These are phyloP conservation scores for Eragrostis nindensis DNA, from an alignment of 176 grass and related monocot species.

Conservation along the genomic window DNA sequence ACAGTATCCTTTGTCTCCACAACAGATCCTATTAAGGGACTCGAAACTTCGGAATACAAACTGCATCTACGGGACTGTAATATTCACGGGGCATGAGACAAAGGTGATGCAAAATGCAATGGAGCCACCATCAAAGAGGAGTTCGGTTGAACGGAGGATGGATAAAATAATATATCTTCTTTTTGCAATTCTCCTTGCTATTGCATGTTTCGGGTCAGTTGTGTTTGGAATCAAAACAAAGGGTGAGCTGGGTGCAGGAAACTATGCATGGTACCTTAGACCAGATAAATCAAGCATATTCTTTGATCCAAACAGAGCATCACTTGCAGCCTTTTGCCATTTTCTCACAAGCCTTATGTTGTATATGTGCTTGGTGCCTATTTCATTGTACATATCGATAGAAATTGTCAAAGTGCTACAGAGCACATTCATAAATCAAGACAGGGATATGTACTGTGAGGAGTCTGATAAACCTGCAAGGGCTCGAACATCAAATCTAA, in stretches of 20 bases:
- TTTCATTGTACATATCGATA: slow-evolving; percentile 96
- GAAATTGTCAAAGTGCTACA: slow-evolving; percentile 95
- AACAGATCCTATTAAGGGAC: slow-evolving; percentile 81
- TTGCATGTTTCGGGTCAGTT: slow-evolving; percentile 72
- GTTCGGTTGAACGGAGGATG: slow-evolving; percentile 88
- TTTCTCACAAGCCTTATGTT: slow-evolving; percentile 92
- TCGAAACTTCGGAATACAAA: slow-evolving; percentile 89
- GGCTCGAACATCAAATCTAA: slow-evolving; percentile 92
- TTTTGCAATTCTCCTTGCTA: slow-evolving; percentile 59
- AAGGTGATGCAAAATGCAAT: slow-evolving; percentile 98
- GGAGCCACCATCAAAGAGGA: slow-evolving; percentile 89
- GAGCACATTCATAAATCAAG: slow-evolving; percentile 87
- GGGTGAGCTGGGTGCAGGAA: slow-evolving; percentile 60
- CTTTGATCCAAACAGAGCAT: slow-evolving; percentile 73
- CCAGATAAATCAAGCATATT: slow-evolving; percentile 69
- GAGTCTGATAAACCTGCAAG: slow-evolving; percentile 85
- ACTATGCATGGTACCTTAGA: slow-evolving; percentile 80
- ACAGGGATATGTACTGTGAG: slow-evolving; percentile 81
- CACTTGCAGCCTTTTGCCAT: slow-evolving; percentile 74
- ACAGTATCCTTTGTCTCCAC: slow-evolving; percentile 74
- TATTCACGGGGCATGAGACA: slow-evolving; percentile 93
- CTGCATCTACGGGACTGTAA: slow-evolving; percentile 70
- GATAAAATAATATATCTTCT: slow-evolving; percentile 88
- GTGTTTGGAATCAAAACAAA: slow-evolving; percentile 76
- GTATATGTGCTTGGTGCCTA: slow-evolving; percentile 86